Evolutionary conservation across 225 moss, liverwort and hornwort species (phyloP).

Genomic region (Polytrichum commune): DNA sequence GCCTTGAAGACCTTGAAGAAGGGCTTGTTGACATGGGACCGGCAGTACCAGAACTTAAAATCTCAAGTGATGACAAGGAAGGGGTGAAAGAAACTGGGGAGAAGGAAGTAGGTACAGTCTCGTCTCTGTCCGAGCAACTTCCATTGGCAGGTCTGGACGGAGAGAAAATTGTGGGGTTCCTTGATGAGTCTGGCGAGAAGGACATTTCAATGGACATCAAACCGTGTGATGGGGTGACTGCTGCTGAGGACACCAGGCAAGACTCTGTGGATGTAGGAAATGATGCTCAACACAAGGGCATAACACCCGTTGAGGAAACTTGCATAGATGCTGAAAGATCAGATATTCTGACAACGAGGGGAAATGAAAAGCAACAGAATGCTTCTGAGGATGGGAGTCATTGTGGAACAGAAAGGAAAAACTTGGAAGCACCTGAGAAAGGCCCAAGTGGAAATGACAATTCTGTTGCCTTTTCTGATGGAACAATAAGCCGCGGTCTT

Average conservation of each 20-base stretch:
- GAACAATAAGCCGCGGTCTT: slow-evolving; percentile 44
- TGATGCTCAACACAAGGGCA: slow-evolving; percentile 16
- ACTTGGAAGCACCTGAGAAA: slow-evolving; percentile 16
- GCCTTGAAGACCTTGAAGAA: slow-evolving; percentile 81
- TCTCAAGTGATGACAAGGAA: slow-evolving; percentile 13
- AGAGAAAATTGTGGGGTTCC: slow-evolving; percentile 8
- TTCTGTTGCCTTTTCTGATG: slow-evolving; percentile 17
- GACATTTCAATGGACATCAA: slow-evolving; percentile 14
- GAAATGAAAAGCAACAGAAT: slow-evolving; percentile 17
- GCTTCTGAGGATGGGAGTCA: slow-evolving; percentile 14
- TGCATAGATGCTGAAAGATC: slow-evolving; percentile 15
- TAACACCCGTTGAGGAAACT: slow-evolving; percentile 14
- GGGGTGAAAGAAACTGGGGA: slow-evolving; percentile 14
- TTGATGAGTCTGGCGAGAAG: slow-evolving; percentile 17
- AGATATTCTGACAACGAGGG: slow-evolving; percentile 11
- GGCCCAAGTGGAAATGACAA: slow-evolving; percentile 14
- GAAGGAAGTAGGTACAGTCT: slow-evolving; percentile 14
- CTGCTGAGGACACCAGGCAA: slow-evolving; percentile 13
- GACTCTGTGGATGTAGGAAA: slow-evolving; percentile 15
- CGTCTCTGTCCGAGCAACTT: slow-evolving; percentile 7
- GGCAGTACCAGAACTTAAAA: slow-evolving; percentile 14
- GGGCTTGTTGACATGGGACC: slow-evolving; percentile 55
- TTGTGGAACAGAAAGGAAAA: slow-evolving; percentile 12
- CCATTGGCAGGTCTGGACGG: slow-evolving; percentile 9
- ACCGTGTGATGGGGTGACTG: slow-evolving; percentile 5